A percentile compares a stretch with the other conserved stretches of the same genome.
phyloP scores from a whole-genome alignment of 768 basidiomycete species.

The Tylopilus intermedius region DNA sequence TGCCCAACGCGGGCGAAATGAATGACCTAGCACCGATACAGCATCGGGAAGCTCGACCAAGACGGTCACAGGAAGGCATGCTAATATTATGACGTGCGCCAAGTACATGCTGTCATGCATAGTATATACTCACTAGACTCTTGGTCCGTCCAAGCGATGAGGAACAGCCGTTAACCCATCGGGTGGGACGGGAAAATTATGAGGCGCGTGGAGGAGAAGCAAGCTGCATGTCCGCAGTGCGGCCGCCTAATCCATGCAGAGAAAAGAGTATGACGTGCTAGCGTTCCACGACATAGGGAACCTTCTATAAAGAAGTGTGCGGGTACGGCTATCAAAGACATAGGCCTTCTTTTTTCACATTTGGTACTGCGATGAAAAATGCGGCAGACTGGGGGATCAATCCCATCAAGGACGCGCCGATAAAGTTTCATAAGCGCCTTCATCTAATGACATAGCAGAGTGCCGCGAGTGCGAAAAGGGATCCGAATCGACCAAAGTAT shows the following conservation, averaged over 20 bases:
- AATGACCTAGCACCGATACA: constrained; percentile 3
- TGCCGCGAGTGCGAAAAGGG: constrained; percentile 11
- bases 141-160: neutral
- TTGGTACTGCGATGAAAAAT: constrained; percentile 15
- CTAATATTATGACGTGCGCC: constrained; percentile 10
- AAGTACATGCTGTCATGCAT: neutral
- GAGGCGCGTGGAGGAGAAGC: constrained; percentile 2
- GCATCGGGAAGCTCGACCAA: constrained; percentile 9
- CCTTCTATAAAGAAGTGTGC: constrained; percentile 18
- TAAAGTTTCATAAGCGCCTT: constrained; percentile 29
- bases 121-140: neutral
- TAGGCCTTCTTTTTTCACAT: constrained; percentile 21
- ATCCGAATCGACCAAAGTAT: constrained; percentile 11
- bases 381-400: constrained; percentile 24
- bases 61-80: neutral
- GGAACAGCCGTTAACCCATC: neutral
- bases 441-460: constrained; percentile 19
- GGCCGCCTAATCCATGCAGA: constrained; percentile 15
- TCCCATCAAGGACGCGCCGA: constrained; percentile 21
- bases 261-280: constrained; percentile 17
- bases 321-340: constrained; percentile 21
- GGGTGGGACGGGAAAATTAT: constrained; percentile 1
- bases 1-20: constrained; percentile 3
- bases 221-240: constrained; percentile 22
- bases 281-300: constrained; percentile 16